phyloP scores from a whole-genome alignment of 108 stramenopile species.

The Nitzschia inconspicua region DNA sequence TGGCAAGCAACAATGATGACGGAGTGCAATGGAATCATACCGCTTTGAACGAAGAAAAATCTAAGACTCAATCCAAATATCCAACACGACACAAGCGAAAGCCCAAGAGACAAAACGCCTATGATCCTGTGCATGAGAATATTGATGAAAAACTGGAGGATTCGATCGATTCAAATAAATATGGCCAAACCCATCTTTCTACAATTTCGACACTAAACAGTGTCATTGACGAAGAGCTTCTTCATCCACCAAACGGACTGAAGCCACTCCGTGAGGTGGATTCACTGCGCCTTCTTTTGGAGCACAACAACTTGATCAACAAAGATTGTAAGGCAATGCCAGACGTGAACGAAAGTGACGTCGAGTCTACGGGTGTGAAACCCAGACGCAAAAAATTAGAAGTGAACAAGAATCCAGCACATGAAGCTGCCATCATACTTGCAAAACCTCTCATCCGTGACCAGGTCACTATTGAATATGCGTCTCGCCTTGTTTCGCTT shows the following conservation, averaged over 20 bases:
- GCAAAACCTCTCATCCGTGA: slow-evolving; percentile 57
- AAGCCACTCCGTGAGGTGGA: slow-evolving; percentile 17
- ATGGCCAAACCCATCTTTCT: too few relatives aligned
- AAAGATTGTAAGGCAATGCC: background rate
- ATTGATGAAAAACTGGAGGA: too few relatives aligned
- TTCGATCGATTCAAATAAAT: too few relatives aligned
- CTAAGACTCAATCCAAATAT: too few relatives aligned
- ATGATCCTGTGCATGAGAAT: too few relatives aligned
- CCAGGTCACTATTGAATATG: slow-evolving; percentile 73
- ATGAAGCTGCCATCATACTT: slow-evolving; percentile 61
- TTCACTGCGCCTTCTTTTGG: slow-evolving; percentile 23
- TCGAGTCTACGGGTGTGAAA: background rate
- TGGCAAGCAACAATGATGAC: too few relatives aligned
- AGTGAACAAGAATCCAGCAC: background rate
- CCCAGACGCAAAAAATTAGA: background rate
- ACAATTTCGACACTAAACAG: slow-evolving; percentile 5
- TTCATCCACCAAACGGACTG: slow-evolving; percentile 18
- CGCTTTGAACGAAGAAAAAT: too few relatives aligned
- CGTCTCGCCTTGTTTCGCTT: slow-evolving; percentile 51
- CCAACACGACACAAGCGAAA: too few relatives aligned
- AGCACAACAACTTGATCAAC: slow-evolving; percentile 23
- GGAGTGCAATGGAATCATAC: too few relatives aligned
- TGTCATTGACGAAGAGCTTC: slow-evolving; percentile 25
- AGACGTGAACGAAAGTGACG: background rate
- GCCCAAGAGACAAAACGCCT: too few relatives aligned